Evolutionary conservation across 441 rosid genomes (phyloP), one percentile per base, ranked within the genome.

Genomic region (Syzygium syzygioides): DNA sequence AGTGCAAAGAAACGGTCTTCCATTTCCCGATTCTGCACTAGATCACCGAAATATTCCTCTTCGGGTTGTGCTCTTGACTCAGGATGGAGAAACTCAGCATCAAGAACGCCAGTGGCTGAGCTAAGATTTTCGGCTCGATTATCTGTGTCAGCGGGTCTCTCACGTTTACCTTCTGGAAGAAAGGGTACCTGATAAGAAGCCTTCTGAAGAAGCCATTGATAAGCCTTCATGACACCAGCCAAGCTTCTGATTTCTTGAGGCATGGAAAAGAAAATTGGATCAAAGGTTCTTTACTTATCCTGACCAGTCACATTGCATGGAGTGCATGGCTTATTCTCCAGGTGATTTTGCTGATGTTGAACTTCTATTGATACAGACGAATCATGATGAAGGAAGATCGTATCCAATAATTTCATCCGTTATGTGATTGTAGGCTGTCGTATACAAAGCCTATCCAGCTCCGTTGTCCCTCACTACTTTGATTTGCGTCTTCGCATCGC

Each of bases 151-250:
- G 85, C 8, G 95, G 95, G 5, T 94, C 95, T 15, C 91, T 94
- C 55, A 45, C 84, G n/a, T 94, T 94, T 86, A 92, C 94, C 85
- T 93, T 93, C 88, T 93, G 96, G 94, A 93, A 91, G 88, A 93
- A 92, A 50, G 91, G 91, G 28, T 90, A 83, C 66, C 86, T 92
- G 18, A 87, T 86, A 26, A 90, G 88, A 87, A 87, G 92, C 88
- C 59, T 91, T 85, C 89, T 86, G 85, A 55, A 89, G 55, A 90
- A 60, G 83, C 95, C 95, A n/a, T 86, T 93, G 59, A 87, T 93
- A 32, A 89, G 87, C 92, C 37, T 91, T 32, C 85, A 87, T 19
- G 19, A 55, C 76, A 79, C 84, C 62, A 55, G 76, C 55, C 55
- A 10, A 23, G 52, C 71, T 56, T 25, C 20, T 48, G 64, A 45